Conservation (phyloP, 2,329 filamentous ascomycete species). For the Pestalotiopsis sp. region DNA sequence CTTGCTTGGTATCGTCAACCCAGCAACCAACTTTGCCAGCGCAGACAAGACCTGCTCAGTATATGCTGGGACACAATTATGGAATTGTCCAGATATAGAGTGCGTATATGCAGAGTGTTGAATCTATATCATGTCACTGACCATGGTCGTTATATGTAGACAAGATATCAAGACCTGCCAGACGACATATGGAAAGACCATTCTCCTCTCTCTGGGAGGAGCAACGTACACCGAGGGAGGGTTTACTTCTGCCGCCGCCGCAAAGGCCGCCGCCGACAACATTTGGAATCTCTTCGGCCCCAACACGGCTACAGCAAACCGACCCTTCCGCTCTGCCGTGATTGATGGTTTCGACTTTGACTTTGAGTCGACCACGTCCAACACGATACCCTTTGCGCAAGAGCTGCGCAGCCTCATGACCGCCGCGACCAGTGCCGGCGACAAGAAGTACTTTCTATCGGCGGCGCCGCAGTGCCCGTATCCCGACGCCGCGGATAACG, state of each 20-base stretch:
- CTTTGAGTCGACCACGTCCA: slow-evolving; percentile 62
- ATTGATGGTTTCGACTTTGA: slow-evolving; percentile 81
- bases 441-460: slow-evolving; percentile 60
- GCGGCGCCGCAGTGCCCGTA: slow-evolving; percentile 71
- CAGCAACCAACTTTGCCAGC: slow-evolving; percentile 66
- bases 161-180: slow-evolving; percentile 64
- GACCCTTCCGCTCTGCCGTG: slow-evolving; percentile 67
- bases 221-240: slow-evolving; percentile 71
- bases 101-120: slow-evolving; percentile 38
- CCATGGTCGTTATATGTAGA: slow-evolving; percentile 25
- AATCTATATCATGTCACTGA: not conserved
- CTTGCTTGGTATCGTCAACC: slow-evolving; percentile 54
- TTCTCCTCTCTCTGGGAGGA: slow-evolving; percentile 73
- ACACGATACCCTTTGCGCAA: slow-evolving; percentile 64
- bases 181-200: slow-evolving; percentile 63
- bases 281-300: slow-evolving; percentile 76
- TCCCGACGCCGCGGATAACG: slow-evolving; percentile 62
- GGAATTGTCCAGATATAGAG: slow-evolving; percentile 68
- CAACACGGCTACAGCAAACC: slow-evolving; percentile 45
- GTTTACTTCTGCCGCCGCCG: slow-evolving; percentile 56
- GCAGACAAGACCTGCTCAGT: slow-evolving; percentile 62
- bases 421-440: slow-evolving; percentile 44
- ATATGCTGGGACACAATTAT: slow-evolving; percentile 59
- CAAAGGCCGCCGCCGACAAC: slow-evolving; percentile 58
- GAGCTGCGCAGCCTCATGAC: slow-evolving; percentile 60